These are phyloP conservation scores for Trametes punicea DNA, from an alignment of 768 basidiomycete genomes.

Conservation along the genomic window DNA sequence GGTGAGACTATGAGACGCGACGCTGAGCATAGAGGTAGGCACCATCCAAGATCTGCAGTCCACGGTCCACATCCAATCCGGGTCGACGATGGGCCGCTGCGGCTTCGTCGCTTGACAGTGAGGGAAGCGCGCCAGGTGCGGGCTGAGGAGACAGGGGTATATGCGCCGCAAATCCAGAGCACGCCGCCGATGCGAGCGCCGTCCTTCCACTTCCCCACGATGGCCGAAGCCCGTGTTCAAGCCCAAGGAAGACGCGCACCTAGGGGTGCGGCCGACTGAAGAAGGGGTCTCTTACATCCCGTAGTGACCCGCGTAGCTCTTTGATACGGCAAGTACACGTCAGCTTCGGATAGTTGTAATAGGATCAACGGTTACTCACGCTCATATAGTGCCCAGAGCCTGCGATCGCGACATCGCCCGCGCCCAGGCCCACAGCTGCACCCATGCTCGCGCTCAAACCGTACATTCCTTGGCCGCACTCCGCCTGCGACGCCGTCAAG, in stretches of 20 bases:
- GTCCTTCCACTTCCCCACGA: background rate
- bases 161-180: constrained; percentile 2
- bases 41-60: constrained; percentile 5
- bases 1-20: background rate
- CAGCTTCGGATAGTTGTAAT: background rate
- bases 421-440: background rate
- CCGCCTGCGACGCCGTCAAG: background rate
- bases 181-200: background rate
- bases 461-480: constrained; percentile 10
- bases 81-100: background rate
- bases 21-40: background rate
- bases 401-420: constrained; percentile 13
- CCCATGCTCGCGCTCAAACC: constrained; percentile 1
- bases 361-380: background rate
- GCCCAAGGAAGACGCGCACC: background rate
- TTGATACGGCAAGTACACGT: background rate
- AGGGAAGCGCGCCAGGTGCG: background rate
- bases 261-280: background rate
- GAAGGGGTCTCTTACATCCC: background rate
- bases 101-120: background rate
- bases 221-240: background rate
- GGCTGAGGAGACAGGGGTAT: background rate
- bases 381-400: constrained; percentile 11
- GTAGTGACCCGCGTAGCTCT: constrained; percentile 6
- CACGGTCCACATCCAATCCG: background rate